Conservation (phyloP, 2,329 filamentous ascomycete genomes). For the Tolypocladium inflatum region DNA sequence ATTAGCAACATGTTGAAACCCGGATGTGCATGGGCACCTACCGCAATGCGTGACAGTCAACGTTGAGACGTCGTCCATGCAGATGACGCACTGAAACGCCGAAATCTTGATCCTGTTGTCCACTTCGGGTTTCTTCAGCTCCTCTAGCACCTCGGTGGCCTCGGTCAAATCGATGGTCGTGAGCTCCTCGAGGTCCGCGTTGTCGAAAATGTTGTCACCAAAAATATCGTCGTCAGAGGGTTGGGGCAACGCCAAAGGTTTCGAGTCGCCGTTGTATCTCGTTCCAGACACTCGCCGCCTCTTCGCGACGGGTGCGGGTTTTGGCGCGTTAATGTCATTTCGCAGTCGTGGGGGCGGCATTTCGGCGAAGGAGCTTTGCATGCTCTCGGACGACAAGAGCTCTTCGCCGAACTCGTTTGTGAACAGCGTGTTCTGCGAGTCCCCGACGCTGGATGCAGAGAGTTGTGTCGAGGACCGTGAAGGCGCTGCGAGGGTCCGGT, state of each 20-base stretch:
- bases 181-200: conserved; percentile 13
- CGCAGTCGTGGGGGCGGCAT: conserved; percentile 2
- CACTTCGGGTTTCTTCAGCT: conserved; percentile 33
- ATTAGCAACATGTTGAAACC: neutral
- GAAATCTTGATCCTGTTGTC: conserved; percentile 43
- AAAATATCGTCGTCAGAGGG: conserved; percentile 17
- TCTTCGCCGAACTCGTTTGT: conserved; percentile 19
- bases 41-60: conserved; percentile 58
- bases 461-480: conserved; percentile 11
- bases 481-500: conserved; percentile 11
- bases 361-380: conserved; percentile 18
- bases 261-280: neutral
- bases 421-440: conserved; percentile 15
- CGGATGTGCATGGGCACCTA: conserved; percentile 26
- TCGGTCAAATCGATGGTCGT: conserved; percentile 27
- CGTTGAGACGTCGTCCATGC: conserved; percentile 51
- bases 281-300: conserved; percentile 10
- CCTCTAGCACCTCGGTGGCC: conserved; percentile 31
- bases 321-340: neutral
- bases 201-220: conserved; percentile 10
- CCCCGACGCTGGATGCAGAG: conserved; percentile 7
- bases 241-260: neutral
- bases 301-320: conserved; percentile 12
- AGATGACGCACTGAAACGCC: conserved; percentile 56
- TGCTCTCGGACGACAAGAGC: conserved; percentile 12